Base-by-base conservation (phyloP, 2,329 filamentous ascomycete genomes). In the Fusarium scirpi region DNA sequence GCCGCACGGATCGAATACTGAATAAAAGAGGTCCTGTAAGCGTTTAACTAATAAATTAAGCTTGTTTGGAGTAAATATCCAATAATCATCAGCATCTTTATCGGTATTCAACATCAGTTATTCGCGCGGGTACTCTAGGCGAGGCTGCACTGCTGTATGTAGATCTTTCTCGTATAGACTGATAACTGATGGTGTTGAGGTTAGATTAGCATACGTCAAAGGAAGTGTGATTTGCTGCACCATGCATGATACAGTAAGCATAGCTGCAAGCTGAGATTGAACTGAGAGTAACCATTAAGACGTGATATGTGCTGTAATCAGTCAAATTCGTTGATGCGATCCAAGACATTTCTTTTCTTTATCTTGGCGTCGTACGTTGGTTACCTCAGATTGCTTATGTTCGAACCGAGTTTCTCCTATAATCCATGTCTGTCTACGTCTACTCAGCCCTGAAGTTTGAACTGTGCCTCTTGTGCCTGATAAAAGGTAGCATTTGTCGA, bases 301-400 rank as follows among this genome's bases (percentile, higher is more conserved):
- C 18, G 13, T 38, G 34, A n/a, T 38, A 38, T 38, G 34, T 38
- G 25, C n/a, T 15, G 18, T 49, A 27, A 20, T 38, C 44, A 29
- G n/a, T 20, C n/a, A 48, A 38, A 27, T 40, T 32, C 20, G 43
- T 27, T 20, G 52, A 48, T 44, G 20, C 45, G 20, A 55, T 38
- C 25, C 48, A 58, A 51, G 44, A 32, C 30, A 34, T 13, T 51
- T 43, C 25, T 41, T 32, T 54, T 57, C 29, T 34, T 47, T 15
- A 29, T 66, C 63, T 66, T 66, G 63, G 63, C 63, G 38, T 66
- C 43, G 22, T 65, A 65, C 32, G 62, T 65, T 22, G 40, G 32
- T 51, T 41, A 43, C 41, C 22, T n/a, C 18, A 25, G 5, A 16
- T 18, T 30, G 30, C n/a, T 48, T 57, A 46, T 57, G 45, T 51